Evolutionary conservation across 768 basidiomycete genomes (phyloP), one percentile per base, ranked within the genome.

Genomic region (Lentinus brumalis): DNA sequence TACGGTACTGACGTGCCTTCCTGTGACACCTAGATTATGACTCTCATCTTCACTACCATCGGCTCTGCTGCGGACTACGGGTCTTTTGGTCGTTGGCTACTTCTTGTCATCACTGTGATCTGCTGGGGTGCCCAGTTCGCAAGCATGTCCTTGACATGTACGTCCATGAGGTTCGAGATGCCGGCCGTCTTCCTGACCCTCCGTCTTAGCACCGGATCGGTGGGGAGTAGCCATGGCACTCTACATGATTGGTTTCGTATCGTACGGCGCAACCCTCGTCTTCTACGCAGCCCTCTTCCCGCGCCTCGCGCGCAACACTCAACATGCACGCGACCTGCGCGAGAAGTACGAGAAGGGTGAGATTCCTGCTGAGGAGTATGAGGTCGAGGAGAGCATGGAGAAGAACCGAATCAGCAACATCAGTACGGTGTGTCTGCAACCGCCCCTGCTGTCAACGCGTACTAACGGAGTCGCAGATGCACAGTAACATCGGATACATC

Each of bases 361-460:
- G 60, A 84, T 87, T 11, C 66, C 77, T 0, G 73, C 75, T 14
- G 87, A 87, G 56, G 86, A 82, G 62, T 92, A 88, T 64, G 91
- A 92, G 67, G 69, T 64, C 16, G 90, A 90, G 67, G 90, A 92
- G 67, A 89, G 87, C 35, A 67, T 93, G 46, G 89, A 93, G 75
- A 92, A 92, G 81, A 94, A 92, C 62, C 76, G 86, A 62, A 89
- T 94, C 59, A 91, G 91, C 68, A 93, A 92, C 66, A 89, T 92
- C 63, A 89, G 87, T 68, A 92, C 88, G 45, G 91, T 91, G 21
- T 26, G 21, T 26, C 21, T 26, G 21, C 21, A 50, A 50, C 81
- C 65, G 4, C 3, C n/a, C 2, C 15, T 29, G 1, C 35, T 15
- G 29, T 0, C 9, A 10, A 16, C 1, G 18, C 9, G 21, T 32